phyloP scores from a whole-genome alignment of 352 stramenopile genomes.

The Phytophthora rubi region DNA sequence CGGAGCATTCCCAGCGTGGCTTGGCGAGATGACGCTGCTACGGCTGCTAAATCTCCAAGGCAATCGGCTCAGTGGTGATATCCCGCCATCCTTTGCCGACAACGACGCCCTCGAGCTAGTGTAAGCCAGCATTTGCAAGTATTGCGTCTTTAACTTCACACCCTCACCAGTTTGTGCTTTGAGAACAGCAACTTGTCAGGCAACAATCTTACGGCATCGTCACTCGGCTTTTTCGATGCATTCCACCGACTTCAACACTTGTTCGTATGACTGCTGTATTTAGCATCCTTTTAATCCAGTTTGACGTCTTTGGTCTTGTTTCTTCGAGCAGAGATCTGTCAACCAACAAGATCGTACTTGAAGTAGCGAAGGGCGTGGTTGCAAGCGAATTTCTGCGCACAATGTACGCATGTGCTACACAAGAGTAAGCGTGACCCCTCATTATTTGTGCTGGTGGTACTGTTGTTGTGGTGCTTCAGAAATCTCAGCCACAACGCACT shows the following conservation, averaged over 20 bases:
- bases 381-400: slow-evolving; percentile 49
- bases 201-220: slow-evolving; percentile 43
- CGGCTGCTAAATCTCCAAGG: slow-evolving; percentile 62
- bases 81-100: slow-evolving; percentile 59
- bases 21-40: slow-evolving; percentile 68
- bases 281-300: background rate
- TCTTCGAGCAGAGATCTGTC: slow-evolving; percentile 48
- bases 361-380: slow-evolving; percentile 50
- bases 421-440: background rate
- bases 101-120: slow-evolving; percentile 69
- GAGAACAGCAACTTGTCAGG: slow-evolving; percentile 42
- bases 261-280: slow-evolving; percentile 20
- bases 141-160: background rate
- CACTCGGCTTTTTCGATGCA: slow-evolving; percentile 44
- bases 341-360: slow-evolving; percentile 46
- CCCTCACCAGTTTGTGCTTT: background rate
- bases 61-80: slow-evolving; percentile 52
- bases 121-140: slow-evolving; percentile 31
- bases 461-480: slow-evolving; percentile 16
- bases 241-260: slow-evolving; percentile 48
- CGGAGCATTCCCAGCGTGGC: slow-evolving; percentile 63
- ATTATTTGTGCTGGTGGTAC: background rate
- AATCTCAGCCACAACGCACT: slow-evolving; percentile 66
- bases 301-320: background rate
- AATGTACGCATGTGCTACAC: slow-evolving; percentile 42